These are phyloP conservation scores for Fomitopsis betulina DNA, from an alignment of 1,284 basidiomycete genomes.

Conservation along the genomic window DNA sequence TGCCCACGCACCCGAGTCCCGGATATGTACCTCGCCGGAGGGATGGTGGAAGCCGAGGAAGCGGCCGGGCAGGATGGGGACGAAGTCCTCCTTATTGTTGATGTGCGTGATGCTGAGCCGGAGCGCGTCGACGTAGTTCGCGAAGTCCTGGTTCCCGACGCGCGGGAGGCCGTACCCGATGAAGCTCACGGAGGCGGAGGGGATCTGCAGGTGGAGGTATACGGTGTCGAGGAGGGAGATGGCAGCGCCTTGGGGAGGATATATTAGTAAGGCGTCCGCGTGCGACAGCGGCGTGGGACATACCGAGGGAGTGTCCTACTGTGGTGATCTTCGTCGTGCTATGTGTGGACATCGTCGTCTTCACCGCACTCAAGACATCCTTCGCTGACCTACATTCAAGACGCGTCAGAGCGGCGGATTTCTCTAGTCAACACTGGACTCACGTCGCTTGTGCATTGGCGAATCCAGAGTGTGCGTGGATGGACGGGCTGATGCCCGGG, in stretches of 20 bases:
- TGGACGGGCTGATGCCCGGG: constrained; percentile 44
- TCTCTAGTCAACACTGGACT: constrained; percentile 13
- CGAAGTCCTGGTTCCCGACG: constrained; percentile 56
- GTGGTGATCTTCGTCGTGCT: constrained; percentile 28
- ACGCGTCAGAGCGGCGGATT: background rate
- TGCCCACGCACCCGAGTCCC: constrained; percentile 41
- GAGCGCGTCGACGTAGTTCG: constrained; percentile 50
- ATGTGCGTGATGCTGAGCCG: constrained; percentile 35
- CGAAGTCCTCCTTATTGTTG: constrained; percentile 26
- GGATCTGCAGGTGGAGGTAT: constrained; percentile 41
- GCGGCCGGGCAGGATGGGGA: constrained; percentile 37
- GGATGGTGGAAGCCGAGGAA: constrained; percentile 53
- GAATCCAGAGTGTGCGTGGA: constrained; percentile 59
- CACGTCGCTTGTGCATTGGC: constrained; percentile 47
- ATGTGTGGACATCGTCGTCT: constrained; percentile 25
- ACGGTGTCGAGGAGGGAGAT: constrained; percentile 44
- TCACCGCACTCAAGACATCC: constrained; percentile 34
- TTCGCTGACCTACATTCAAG: constrained; percentile 28
- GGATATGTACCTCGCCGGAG: constrained; percentile 56
- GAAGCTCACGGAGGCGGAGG: constrained; percentile 33
- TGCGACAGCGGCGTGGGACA: constrained; percentile 1
- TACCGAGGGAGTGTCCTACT: constrained; percentile 39
- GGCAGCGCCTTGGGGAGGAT: constrained; percentile 33
- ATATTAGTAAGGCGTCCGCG: background rate
- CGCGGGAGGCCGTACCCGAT: constrained; percentile 52